A percentile compares a stretch with the other conserved stretches of the same genome.
Conservation (phyloP, 75 land plant species). For the Pinus tabuliformis region DNA sequence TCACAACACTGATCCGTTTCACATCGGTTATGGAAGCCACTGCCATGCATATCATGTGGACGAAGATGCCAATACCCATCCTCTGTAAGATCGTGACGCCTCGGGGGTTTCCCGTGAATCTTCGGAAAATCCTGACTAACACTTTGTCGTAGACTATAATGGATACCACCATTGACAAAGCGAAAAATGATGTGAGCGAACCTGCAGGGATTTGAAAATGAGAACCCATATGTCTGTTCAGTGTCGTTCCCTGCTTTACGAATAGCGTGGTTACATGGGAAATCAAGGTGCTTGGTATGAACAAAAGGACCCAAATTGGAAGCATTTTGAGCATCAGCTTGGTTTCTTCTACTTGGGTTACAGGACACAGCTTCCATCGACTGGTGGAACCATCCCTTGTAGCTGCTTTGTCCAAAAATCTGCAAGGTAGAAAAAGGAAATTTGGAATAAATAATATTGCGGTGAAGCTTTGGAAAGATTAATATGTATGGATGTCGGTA, state of each 20-base stretch:
- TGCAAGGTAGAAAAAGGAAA: too few species aligned
- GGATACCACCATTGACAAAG: conserved; percentile 47
- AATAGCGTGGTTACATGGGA: conserved; percentile 61
- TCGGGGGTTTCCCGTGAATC: too few species aligned
- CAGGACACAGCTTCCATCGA: conserved; percentile 17
- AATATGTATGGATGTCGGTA: too few species aligned
- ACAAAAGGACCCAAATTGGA: conserved; percentile 31
- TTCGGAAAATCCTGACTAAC: too few species aligned
- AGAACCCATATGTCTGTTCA: conserved; percentile 51
- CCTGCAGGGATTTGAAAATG: conserved; percentile 54
- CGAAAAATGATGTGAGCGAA: conserved; percentile 14
- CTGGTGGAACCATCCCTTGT: conserved; percentile 11
- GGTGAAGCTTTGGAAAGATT: too few species aligned
- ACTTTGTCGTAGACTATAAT: conserved; percentile 25
- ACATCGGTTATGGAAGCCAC: too few species aligned
- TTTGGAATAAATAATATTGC: too few species aligned
- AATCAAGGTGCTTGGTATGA: conserved; percentile 37
- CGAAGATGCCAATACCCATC: conserved; percentile 18
- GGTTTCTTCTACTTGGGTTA: conserved; percentile 81
- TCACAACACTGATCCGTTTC: too few species aligned
- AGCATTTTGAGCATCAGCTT: conserved; percentile 68
- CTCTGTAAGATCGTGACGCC: too few species aligned
- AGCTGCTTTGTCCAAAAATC: too few species aligned
- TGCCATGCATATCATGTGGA: conserved; percentile 33
- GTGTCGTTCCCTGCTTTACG: conserved; percentile 20